phyloP scores from a whole-genome alignment of 164 flowering plant species.

The Berberis vulgaris region DNA sequence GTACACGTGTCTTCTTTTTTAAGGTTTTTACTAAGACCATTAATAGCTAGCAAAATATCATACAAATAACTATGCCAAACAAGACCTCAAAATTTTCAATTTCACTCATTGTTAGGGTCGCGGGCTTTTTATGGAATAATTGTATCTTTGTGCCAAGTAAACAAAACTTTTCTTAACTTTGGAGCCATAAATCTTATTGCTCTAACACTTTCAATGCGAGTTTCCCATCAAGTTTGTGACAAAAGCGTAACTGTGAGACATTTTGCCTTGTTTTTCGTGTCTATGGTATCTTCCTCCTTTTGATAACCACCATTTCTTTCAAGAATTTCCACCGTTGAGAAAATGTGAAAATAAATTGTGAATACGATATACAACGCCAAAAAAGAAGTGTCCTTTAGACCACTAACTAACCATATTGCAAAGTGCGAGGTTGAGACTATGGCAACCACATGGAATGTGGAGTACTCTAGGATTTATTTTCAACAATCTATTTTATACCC shows the following conservation, averaged over 20 bases:
- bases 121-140: slow-evolving; percentile 2
- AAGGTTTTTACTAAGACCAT: slow-evolving; percentile 9
- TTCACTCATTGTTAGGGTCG: slow-evolving; percentile 6
- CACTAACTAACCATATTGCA: not conserved
- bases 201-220: slow-evolving; percentile 15
- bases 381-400: not conserved
- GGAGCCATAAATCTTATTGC: slow-evolving; percentile 11
- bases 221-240: slow-evolving; percentile 14
- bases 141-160: not conserved
- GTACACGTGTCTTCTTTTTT: slow-evolving; percentile 14
- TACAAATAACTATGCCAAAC: slow-evolving; percentile 12
- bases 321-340: not conserved
- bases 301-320: not conserved
- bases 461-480: slow-evolving; percentile 2
- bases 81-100: slow-evolving; percentile 11
- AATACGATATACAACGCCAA: not conserved
- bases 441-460: slow-evolving; percentile 1
- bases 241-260: not conserved
- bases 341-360: not conserved
- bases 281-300: no score
- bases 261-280: not conserved
- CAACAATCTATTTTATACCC: slow-evolving; percentile 1
- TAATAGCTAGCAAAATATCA: slow-evolving; percentile 9
- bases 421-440: not conserved
- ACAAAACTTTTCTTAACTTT: slow-evolving; percentile 6